Conservation (phyloP, 2,329 filamentous ascomycete species). For the Lecanoromycetidae sp. region DNA sequence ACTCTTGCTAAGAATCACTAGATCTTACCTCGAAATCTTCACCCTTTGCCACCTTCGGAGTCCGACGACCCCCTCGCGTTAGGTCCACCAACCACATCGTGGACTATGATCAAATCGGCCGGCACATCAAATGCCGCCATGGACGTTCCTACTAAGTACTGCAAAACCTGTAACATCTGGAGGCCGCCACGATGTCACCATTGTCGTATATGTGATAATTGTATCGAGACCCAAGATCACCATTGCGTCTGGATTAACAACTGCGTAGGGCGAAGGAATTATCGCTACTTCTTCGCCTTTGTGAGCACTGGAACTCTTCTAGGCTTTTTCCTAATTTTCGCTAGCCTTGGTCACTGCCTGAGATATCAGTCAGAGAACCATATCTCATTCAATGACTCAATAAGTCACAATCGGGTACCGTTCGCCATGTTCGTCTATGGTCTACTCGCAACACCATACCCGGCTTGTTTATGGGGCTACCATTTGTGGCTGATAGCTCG, state of each 20-base stretch:
- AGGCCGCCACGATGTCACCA: constrained; percentile 90
- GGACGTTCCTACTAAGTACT: constrained; percentile 97
- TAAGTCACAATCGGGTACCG: constrained; percentile 60
- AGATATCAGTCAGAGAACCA: constrained; percentile 53
- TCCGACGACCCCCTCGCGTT: constrained; percentile 70
- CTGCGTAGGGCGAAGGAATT: constrained; percentile 91
- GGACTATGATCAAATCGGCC: constrained; percentile 78
- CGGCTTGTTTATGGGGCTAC: constrained; percentile 70
- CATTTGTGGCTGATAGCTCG: constrained; percentile 83
- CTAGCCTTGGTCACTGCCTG: constrained; percentile 69
- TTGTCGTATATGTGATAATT: constrained; percentile 93
- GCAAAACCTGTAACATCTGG: constrained; percentile 96
- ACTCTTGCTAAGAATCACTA: constrained; percentile 27
- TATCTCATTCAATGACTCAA: constrained; percentile 56
- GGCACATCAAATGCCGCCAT: constrained; percentile 68
- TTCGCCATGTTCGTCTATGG: constrained; percentile 85
- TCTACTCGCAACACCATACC: constrained; percentile 63
- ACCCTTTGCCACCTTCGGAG: constrained; percentile 67
- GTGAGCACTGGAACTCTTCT: constrained; percentile 68
- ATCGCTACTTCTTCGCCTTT: constrained; percentile 94
- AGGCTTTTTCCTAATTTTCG: constrained; percentile 60
- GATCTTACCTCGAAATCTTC: constrained; percentile 87
- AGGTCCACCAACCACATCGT: constrained; percentile 80
- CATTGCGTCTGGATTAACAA: constrained; percentile 99
- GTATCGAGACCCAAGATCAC: constrained; percentile 92